These are phyloP conservation scores for Mesotaenium endlicherianum DNA, from an alignment of 139 green algal genomes.

Conservation along the genomic window DNA sequence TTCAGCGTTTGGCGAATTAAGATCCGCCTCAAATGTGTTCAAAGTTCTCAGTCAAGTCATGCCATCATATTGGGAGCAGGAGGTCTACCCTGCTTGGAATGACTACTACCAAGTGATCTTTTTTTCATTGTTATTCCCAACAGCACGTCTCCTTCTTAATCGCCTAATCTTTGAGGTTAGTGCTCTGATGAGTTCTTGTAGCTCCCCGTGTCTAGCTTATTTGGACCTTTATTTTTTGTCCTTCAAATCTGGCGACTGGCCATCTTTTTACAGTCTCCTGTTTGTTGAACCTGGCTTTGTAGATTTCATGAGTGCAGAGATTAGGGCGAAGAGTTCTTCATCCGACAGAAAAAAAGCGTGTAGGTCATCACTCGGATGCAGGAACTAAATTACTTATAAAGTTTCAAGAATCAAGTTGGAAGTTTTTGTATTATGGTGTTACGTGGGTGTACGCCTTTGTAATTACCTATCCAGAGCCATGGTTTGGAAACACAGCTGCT, in stretches of 20 bases:
- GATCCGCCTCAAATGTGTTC: too few relatives aligned
- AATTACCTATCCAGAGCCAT: conserved; percentile 18
- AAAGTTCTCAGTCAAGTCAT: too few relatives aligned
- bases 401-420: conserved; percentile 31
- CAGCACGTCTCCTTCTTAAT: neutral
- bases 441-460: neutral
- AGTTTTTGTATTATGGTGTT: conserved; percentile 9
- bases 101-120: neutral
- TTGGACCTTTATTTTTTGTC: neutral
- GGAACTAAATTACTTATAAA: conserved; percentile 12
- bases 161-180: neutral
- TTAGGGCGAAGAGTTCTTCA: neutral
- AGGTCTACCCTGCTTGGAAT: neutral
- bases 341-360: neutral
- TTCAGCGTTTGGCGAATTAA: too few relatives aligned
- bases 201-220: neutral
- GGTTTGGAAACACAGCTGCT: conserved; percentile 16
- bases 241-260: neutral
- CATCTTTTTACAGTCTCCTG: neutral
- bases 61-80: neutral
- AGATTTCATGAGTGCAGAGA: neutral
- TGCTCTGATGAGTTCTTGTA: neutral
- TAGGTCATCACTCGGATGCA: neutral
- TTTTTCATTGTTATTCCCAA: neutral
- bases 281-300: neutral